phyloP scores from a whole-genome alignment of 2,329 filamentous ascomycete species.

The Sclerotinia borealis region DNA sequence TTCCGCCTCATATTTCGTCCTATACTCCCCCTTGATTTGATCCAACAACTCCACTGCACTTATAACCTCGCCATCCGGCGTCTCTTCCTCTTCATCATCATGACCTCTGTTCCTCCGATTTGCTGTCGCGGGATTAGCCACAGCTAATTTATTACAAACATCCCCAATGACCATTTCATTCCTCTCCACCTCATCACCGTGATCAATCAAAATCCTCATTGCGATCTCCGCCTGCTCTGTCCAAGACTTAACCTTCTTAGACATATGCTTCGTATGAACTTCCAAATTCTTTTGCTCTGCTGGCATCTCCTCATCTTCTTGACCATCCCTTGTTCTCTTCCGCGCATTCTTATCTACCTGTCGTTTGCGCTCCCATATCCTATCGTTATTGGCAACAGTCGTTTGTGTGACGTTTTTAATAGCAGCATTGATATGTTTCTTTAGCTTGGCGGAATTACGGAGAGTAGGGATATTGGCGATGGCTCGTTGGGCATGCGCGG shows the following conservation, averaged over 20 bases:
- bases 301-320: slow-evolving; percentile 32
- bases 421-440: slow-evolving; percentile 42
- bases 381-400: slow-evolving; percentile 51
- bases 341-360: slow-evolving; percentile 21
- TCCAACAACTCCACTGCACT: slow-evolving; percentile 35
- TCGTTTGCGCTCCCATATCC: slow-evolving; percentile 33
- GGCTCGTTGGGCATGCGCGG: slow-evolving; percentile 38
- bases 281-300: slow-evolving; percentile 34
- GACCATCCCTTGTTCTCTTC: slow-evolving; percentile 30
- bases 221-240: slow-evolving; percentile 51
- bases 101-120: slow-evolving; percentile 5
- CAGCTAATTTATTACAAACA: slow-evolving; percentile 30
- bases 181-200: slow-evolving; percentile 39
- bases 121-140: slow-evolving; percentile 25
- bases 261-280: slow-evolving; percentile 36
- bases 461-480: slow-evolving; percentile 41
- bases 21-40: slow-evolving; percentile 33
- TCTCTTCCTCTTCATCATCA: slow-evolving; percentile 34
- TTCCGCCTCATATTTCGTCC: slow-evolving; percentile 33
- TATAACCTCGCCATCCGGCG: slow-evolving; percentile 35
- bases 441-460: slow-evolving; percentile 39
- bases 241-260: slow-evolving; percentile 42
- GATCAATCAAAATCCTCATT: slow-evolving; percentile 54
- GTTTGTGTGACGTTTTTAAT: slow-evolving; percentile 41
- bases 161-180: slow-evolving; percentile 26